A percentile compares a stretch with the other conserved stretches of the same genome.
phyloP scores from a whole-genome alignment of 352 stramenopile genomes.

The Phytopythium cucurbitacearum region DNA sequence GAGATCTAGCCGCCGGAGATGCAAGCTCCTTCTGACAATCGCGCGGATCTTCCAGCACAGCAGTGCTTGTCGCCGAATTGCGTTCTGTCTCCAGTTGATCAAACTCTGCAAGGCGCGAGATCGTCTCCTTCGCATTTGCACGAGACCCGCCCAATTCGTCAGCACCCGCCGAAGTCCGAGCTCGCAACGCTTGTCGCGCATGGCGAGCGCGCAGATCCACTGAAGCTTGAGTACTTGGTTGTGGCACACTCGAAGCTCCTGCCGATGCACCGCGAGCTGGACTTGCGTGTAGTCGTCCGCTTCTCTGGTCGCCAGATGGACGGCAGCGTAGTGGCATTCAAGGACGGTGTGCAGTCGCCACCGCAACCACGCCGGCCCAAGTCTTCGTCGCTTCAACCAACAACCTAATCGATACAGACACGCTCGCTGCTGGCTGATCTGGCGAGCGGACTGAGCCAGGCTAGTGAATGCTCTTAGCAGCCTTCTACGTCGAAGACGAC shows the following conservation, averaged over 20 bases:
- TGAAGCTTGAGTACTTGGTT: constrained; percentile 1
- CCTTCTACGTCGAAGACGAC: too few relatives aligned
- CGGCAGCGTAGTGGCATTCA: background rate
- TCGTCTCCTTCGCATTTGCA: background rate
- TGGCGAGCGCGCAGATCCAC: background rate
- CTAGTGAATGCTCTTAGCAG: too few relatives aligned
- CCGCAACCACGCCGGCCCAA: background rate
- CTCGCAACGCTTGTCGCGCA: background rate
- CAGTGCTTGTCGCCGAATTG: background rate
- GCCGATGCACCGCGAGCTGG: background rate
- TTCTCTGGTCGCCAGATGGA: background rate
- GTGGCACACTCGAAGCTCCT: background rate
- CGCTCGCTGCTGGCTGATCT: background rate
- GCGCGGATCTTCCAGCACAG: background rate
- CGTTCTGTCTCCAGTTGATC: background rate
- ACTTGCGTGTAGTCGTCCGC: background rate
- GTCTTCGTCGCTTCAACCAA: background rate
- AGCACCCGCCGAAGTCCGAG: background rate
- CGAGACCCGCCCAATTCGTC: background rate
- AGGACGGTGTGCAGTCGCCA: background rate
- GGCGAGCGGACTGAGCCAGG: too few relatives aligned
- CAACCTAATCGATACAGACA: background rate
- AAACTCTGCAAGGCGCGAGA: background rate
- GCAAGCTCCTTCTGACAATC: background rate
- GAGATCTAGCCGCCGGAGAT: background rate